Conservation (phyloP, 2,329 filamentous ascomycete species). For the Beauveria scarabaeidicola region DNA sequence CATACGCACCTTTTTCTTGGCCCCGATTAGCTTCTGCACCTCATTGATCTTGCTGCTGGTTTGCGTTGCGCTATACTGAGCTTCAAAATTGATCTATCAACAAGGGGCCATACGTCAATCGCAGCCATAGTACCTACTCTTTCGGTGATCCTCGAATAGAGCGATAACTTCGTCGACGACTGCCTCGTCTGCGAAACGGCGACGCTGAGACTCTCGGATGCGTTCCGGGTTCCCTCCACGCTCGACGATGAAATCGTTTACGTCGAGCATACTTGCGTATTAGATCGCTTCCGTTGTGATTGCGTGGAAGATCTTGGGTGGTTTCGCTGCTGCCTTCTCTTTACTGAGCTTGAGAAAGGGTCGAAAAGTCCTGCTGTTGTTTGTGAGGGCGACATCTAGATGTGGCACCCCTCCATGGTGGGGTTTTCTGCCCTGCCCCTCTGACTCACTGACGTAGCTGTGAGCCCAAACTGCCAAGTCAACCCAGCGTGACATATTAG, state of each 20-base stretch:
- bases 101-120: too few species aligned
- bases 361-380: background rate
- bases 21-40: slow-evolving; percentile 80
- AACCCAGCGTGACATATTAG: background rate
- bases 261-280: slow-evolving; percentile 55
- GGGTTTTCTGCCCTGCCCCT: slow-evolving; percentile 11
- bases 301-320: too few species aligned
- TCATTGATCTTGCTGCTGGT: slow-evolving; percentile 79
- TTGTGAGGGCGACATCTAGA: background rate
- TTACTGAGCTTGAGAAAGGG: background rate
- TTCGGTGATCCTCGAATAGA: slow-evolving; percentile 77
- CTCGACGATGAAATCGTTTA: slow-evolving; percentile 72
- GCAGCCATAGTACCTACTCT: slow-evolving; percentile 40
- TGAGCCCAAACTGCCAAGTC: background rate
- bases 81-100: slow-evolving; percentile 15
- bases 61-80: slow-evolving; percentile 70
- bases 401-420: slow-evolving; percentile 7
- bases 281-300: background rate
- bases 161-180: slow-evolving; percentile 85
- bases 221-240: slow-evolving; percentile 85
- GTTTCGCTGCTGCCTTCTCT: background rate
- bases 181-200: slow-evolving; percentile 70
- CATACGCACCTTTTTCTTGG: slow-evolving; percentile 70
- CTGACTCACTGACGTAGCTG: slow-evolving; percentile 3
- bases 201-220: slow-evolving; percentile 85